phyloP scores from a whole-genome alignment of 2,329 filamentous ascomycete genomes.

The Exophiala phaeomuriformis region DNA sequence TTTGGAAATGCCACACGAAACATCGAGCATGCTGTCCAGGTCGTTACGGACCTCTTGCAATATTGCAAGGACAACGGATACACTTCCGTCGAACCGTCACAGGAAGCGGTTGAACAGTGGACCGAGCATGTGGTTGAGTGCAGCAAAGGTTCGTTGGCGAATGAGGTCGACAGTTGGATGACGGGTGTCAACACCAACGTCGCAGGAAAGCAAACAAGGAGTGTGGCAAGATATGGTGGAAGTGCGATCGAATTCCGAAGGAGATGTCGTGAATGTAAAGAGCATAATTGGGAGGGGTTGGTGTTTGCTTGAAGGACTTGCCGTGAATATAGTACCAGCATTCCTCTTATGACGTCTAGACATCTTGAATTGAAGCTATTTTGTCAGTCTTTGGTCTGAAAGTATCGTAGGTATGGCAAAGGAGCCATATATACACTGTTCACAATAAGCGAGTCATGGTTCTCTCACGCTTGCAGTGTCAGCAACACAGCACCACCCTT shows the following conservation, averaged over 20 bases:
- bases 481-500: no score
- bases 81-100: slow-evolving; percentile 37
- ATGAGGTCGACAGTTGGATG: slow-evolving; percentile 50
- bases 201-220: slow-evolving; percentile 40
- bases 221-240: slow-evolving; percentile 43
- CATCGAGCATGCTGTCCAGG: slow-evolving; percentile 32
- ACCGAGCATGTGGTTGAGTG: slow-evolving; percentile 45
- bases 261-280: neutral
- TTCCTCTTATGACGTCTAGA: no score
- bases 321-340: no score
- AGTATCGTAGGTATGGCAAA: no score
- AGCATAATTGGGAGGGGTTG: no score
- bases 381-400: no score
- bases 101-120: slow-evolving; percentile 38
- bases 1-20: slow-evolving; percentile 27
- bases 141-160: slow-evolving; percentile 39
- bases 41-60: slow-evolving; percentile 36
- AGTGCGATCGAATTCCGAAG: slow-evolving; percentile 30
- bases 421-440: no score
- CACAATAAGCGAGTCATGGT: no score
- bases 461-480: no score
- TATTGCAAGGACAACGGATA: slow-evolving; percentile 28
- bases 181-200: slow-evolving; percentile 50
- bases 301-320: no score
- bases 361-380: no score